Evolutionary conservation across 495 filamentous ascomycete genomes (phyloP).

Genomic region (Xylaria palmicola): DNA sequence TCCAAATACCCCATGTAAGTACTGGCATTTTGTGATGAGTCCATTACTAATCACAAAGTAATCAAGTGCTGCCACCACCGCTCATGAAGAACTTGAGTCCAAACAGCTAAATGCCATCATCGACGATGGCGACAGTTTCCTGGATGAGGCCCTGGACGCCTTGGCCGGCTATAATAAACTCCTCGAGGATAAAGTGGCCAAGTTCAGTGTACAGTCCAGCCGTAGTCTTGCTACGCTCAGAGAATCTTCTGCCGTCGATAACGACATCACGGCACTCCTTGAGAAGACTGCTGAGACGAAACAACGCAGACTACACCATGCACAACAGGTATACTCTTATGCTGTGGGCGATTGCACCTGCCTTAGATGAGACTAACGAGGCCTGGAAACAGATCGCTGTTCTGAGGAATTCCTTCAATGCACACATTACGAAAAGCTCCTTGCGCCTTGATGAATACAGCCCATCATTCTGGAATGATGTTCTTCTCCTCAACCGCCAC

Average conservation of each 20-base stretch:
- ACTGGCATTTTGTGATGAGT: not conserved
- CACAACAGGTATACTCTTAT: not conserved
- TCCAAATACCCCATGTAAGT: not conserved
- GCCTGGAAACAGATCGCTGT: not conserved
- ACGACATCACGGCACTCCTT: not conserved
- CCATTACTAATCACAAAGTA: not conserved
- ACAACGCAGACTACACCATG: not conserved
- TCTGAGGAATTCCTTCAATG: not conserved
- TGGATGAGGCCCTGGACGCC: not conserved
- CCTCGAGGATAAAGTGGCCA: constrained; percentile 7
- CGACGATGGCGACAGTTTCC: not conserved
- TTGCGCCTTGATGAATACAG: not conserved
- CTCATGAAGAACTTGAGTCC: not conserved
- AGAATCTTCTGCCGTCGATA: not conserved
- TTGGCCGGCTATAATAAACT: constrained; percentile 5
- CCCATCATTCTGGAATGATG: not conserved
- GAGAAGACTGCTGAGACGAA: not conserved
- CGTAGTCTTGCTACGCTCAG: constrained; percentile 3
- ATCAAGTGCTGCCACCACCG: not conserved
- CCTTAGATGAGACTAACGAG: not conserved
- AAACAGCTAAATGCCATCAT: not conserved
- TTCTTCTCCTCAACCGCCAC: not conserved
- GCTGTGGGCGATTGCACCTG: not conserved
- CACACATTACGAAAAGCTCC: not conserved
- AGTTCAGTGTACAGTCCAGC: not conserved